Base-by-base conservation (phyloP, 371 early-diverging fungal genomes). In the Mucor velutinosus region DNA sequence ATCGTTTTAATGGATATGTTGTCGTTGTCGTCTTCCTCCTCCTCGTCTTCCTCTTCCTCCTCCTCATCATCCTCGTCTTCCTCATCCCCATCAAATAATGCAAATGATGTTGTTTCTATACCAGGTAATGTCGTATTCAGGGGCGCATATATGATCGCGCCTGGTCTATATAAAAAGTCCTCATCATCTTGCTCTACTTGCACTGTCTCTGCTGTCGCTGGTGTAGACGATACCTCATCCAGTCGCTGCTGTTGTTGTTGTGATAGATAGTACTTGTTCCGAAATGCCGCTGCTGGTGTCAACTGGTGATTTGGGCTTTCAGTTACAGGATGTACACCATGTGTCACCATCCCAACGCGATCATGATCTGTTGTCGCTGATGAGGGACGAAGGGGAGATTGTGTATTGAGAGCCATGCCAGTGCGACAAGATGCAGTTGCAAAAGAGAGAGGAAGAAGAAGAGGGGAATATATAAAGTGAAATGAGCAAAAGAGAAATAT, bases 251-350 rank as follows among this genome's bases (percentile, higher is more conserved):
- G 67, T 10, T 68, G 67, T 10, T 68, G 66, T 21, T 76, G 73
- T 10, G 66, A 58, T 27, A 72, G 72, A 53, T 82, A 82, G 59
- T 82, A 82, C 41, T 75, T 70, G 21, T 78, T 70, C 41, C 82
- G 76, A 59, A 82, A 73, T 11, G 72, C 69, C 51, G 76, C 80
- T 23, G 82, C 79, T 12, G 82, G 80, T 25, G 82, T 73, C 27
- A 64, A 30, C 43, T 29, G 15, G 1, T 45, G 45, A 11, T 62
- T 21, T 39, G 39, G 25, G 17, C 10, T 27, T 25, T 14, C 33
- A 58, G n/a, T 21, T 21, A 33, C 32, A 58, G 21, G 15, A 58
- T 14, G 37, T 19, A 21, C 21, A 21, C 12, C 21, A 35, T 58
- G 58, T 58, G 58, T 58, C n/a, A 58, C 58, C 33, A 30, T 33